Evolutionary conservation across 495 filamentous ascomycete genomes (phyloP).

Genomic region (Penicillium taxi): DNA sequence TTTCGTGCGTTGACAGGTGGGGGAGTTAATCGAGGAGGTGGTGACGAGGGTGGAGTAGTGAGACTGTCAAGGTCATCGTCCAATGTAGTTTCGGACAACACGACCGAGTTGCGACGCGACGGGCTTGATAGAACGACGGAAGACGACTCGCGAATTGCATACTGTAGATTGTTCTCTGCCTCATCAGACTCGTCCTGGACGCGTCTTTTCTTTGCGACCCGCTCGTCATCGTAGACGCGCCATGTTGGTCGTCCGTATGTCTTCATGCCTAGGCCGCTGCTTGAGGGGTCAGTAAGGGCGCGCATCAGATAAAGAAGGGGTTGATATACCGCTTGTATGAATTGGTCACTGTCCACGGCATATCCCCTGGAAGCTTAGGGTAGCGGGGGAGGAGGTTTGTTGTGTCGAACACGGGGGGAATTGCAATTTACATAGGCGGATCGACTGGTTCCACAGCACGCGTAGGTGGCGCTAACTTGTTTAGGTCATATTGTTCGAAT

Average conservation of each 20-base stretch:
- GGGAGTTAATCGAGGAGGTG: slow-evolving; percentile 47
- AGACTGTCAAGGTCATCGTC: slow-evolving; percentile 41
- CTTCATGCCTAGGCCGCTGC: slow-evolving; percentile 46
- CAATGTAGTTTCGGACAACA: slow-evolving; percentile 40
- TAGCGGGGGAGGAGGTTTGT: slow-evolving; percentile 14
- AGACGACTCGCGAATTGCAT: slow-evolving; percentile 44
- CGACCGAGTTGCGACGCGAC: slow-evolving; percentile 38
- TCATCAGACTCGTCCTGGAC: slow-evolving; percentile 38
- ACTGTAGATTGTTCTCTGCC: slow-evolving; percentile 40
- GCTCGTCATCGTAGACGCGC: slow-evolving; percentile 44
- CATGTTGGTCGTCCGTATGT: slow-evolving; percentile 44
- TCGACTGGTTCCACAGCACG: slow-evolving; percentile 24
- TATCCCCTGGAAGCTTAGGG: slow-evolving; percentile 24
- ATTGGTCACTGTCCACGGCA: slow-evolving; percentile 52
- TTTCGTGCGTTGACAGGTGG: slow-evolving; percentile 50
- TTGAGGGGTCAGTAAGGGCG: slow-evolving; percentile 1
- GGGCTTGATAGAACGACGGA: slow-evolving; percentile 44
- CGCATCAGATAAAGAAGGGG: not conserved
- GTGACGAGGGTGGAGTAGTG: slow-evolving; percentile 47
- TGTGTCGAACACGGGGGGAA: slow-evolving; percentile 11
- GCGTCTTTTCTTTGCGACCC: slow-evolving; percentile 42
- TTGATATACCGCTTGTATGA: slow-evolving; percentile 46
- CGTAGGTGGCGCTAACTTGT: slow-evolving; percentile 25
- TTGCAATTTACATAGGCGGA: slow-evolving; percentile 20
- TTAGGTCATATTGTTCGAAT: slow-evolving; percentile 27